Conservation (phyloP, 192 early-diverging fungal species). For the Irineochytrium annulatum region DNA sequence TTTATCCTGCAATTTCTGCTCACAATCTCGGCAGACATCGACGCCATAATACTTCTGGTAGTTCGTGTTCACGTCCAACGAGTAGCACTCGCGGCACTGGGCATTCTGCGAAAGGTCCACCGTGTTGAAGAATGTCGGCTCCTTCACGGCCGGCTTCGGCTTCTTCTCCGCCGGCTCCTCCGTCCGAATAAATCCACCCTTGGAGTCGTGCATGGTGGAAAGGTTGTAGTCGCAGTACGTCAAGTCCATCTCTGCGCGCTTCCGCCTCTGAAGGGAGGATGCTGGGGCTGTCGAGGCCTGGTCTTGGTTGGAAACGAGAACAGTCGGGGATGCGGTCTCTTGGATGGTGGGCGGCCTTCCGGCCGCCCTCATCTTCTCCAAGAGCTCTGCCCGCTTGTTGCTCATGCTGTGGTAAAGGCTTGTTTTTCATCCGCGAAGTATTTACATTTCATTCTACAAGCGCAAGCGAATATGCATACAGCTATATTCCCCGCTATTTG, state of each 20-base stretch:
- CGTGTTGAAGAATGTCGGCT: neutral
- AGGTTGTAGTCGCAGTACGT: constrained; percentile 81
- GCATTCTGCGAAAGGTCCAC: constrained; percentile 46
- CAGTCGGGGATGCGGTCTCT: neutral
- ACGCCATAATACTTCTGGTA: constrained; percentile 71
- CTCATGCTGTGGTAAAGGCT: no score
- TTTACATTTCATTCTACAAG: no score
- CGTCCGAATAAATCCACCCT: constrained; percentile 80
- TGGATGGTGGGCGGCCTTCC: neutral
- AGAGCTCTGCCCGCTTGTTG: neutral
- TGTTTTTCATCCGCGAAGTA: no score
- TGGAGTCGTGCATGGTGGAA: constrained; percentile 76
- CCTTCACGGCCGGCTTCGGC: neutral
- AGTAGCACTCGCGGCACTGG: constrained; percentile 79
- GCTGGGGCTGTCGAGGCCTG: neutral
- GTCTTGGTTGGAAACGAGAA: neutral
- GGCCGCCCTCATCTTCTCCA: constrained; percentile 1
- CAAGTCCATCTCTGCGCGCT: constrained; percentile 31
- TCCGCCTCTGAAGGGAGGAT: neutral
- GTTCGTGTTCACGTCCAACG: constrained; percentile 75
- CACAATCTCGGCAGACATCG: constrained; percentile 73
- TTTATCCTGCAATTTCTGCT: constrained; percentile 70
- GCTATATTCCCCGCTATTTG: no score
- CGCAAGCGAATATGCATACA: no score
- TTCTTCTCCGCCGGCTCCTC: constrained; percentile 39